These are phyloP conservation scores for Penicillium vulpinum DNA, from an alignment of 2,329 filamentous ascomycete species.

Conservation along the genomic window DNA sequence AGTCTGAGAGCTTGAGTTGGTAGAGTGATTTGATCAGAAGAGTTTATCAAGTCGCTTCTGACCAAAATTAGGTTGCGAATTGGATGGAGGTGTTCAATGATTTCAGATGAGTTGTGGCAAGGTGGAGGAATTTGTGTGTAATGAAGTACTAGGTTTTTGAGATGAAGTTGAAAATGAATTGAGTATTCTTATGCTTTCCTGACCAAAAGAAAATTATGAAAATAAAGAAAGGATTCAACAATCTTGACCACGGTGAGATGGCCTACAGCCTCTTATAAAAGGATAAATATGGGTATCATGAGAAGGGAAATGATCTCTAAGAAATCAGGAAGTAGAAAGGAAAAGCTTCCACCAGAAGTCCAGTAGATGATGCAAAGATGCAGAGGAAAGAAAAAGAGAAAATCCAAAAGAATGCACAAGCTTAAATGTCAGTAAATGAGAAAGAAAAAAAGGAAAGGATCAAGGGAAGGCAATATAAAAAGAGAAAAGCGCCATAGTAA, in stretches of 20 bases:
- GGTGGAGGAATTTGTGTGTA: background rate
- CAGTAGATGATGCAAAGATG: slow-evolving; percentile 8
- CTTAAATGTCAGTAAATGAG: slow-evolving; percentile 1
- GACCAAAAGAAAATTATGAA: background rate
- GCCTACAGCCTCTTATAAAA: slow-evolving; percentile 8
- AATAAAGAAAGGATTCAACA: slow-evolving; percentile 1
- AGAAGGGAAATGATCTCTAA: slow-evolving; percentile 17
- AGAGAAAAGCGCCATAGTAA: background rate
- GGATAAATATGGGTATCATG: slow-evolving; percentile 34
- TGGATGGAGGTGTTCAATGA: background rate
- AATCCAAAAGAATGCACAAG: slow-evolving; percentile 5
- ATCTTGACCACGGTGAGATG: slow-evolving; percentile 10
- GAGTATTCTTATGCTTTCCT: background rate
- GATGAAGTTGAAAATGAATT: background rate
- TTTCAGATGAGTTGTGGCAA: background rate
- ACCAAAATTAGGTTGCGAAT: background rate
- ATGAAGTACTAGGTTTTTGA: background rate
- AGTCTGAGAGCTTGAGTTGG: background rate
- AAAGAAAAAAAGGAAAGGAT: background rate
- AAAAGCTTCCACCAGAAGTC: background rate
- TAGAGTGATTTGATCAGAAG: background rate
- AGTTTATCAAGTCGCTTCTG: background rate
- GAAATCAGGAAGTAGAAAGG: slow-evolving; percentile 8
- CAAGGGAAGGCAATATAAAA: background rate
- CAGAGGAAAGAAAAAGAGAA: slow-evolving; percentile 13